These are phyloP conservation scores for Ascochyta rabiei DNA, from an alignment of 2,329 filamentous ascomycete genomes.

Conservation along the genomic window DNA sequence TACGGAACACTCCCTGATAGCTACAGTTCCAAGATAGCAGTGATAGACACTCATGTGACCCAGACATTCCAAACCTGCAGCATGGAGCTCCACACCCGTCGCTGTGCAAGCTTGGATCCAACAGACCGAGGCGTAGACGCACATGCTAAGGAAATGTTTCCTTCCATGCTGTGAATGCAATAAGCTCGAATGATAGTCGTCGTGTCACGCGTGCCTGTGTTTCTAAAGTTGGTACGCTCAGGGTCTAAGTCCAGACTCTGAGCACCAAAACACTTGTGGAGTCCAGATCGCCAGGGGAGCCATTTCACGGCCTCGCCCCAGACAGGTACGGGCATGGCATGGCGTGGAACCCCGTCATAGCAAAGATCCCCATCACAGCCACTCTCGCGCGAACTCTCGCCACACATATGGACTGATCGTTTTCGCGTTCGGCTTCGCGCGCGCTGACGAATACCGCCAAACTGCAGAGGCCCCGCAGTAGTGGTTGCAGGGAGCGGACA, in stretches of 20 bases:
- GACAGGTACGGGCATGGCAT: background rate
- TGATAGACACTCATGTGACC: background rate
- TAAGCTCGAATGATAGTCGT: background rate
- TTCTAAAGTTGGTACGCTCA: conserved; percentile 10
- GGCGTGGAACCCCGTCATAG: background rate
- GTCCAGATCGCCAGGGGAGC: conserved; percentile 20
- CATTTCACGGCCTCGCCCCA: background rate
- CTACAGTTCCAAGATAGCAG: background rate
- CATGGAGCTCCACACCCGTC: background rate
- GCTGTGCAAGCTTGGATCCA: background rate
- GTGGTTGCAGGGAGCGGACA: background rate
- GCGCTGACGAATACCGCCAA: background rate
- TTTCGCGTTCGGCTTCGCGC: conserved; percentile 1
- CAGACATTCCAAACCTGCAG: background rate
- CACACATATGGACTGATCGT: conserved; percentile 10
- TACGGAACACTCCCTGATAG: background rate
- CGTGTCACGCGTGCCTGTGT: background rate
- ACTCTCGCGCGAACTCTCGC: conserved; percentile 10
- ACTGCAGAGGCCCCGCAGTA: background rate
- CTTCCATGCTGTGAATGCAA: background rate
- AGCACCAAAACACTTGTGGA: conserved; percentile 1
- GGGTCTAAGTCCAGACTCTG: conserved; percentile 8
- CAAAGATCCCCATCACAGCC: conserved; percentile 27
- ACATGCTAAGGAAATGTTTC: background rate
- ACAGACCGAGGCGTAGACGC: background rate